Percentiles rank a stretch among this genome's conserved stretches.
phyloP scores from a whole-genome alignment of 495 filamentous ascomycete species.

The Glonium stellatum region DNA sequence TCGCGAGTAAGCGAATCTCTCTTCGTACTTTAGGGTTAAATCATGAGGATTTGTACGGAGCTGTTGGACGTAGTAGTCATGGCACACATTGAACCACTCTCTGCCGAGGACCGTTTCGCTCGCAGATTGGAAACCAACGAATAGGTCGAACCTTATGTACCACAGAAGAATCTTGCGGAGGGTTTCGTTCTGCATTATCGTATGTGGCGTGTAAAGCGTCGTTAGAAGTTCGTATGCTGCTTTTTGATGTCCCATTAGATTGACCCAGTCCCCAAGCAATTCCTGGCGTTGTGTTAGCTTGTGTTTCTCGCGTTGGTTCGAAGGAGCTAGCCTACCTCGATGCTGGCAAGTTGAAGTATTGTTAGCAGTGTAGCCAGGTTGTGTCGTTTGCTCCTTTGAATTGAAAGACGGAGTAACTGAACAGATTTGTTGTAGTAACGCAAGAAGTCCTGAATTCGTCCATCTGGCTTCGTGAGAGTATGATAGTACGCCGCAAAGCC shows the following conservation, averaged over 20 bases:
- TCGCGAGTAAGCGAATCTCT: constrained; percentile 56
- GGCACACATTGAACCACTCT: constrained; percentile 69
- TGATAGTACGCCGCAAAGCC: constrained; percentile 87
- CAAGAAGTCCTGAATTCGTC: constrained; percentile 72
- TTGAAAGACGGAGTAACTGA: constrained; percentile 60
- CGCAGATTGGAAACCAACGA: constrained; percentile 74
- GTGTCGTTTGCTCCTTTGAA: constrained; percentile 62
- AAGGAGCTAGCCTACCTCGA: constrained; percentile 60
- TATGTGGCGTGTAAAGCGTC: constrained; percentile 68
- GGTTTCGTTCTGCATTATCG: constrained; percentile 60
- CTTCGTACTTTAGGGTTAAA: constrained; percentile 58
- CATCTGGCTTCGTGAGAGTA: constrained; percentile 58
- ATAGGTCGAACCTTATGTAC: constrained; percentile 86
- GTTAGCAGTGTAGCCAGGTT: constrained; percentile 73
- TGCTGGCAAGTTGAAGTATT: constrained; percentile 84
- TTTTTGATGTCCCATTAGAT: constrained; percentile 84
- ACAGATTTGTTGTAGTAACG: constrained; percentile 87
- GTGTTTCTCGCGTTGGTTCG: neutral
- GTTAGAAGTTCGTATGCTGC: constrained; percentile 78
- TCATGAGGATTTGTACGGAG: constrained; percentile 54
- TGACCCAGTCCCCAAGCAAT: constrained; percentile 90
- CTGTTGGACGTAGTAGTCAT: constrained; percentile 56
- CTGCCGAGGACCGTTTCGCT: constrained; percentile 64
- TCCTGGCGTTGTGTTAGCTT: constrained; percentile 51
- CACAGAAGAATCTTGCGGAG: constrained; percentile 69